Percentiles rank a stretch among this genome's conserved stretches.
These are phyloP conservation scores for Peronospora belbahrii DNA, from an alignment of 352 stramenopile species.

Conservation along the genomic window DNA sequence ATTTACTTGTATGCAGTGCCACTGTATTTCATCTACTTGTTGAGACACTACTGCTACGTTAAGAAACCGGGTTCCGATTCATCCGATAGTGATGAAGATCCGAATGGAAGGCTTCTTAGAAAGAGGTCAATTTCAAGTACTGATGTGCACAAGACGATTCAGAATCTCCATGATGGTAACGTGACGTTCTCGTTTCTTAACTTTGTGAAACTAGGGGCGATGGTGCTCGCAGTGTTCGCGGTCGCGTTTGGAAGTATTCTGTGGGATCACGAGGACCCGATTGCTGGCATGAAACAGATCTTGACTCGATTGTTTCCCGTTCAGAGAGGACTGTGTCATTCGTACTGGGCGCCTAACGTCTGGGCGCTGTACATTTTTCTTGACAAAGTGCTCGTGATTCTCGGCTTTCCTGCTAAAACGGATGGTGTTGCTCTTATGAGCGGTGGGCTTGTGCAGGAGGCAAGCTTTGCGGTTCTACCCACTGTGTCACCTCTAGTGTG, in stretches of 20 bases:
- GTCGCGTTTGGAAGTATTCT: conserved; percentile 76
- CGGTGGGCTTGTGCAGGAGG: conserved; percentile 74
- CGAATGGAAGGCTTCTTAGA: conserved; percentile 18
- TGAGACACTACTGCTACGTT: conserved; percentile 87
- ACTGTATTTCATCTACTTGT: conserved; percentile 94
- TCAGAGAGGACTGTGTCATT: conserved; percentile 92
- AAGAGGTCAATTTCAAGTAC: conserved; percentile 70
- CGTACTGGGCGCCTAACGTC: conserved; percentile 98
- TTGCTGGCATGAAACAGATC: conserved; percentile 83
- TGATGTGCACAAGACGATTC: conserved; percentile 59
- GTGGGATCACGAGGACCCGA: conserved; percentile 33
- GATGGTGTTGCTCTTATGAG: conserved; percentile 67
- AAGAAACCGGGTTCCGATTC: conserved; percentile 15
- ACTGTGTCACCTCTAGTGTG: conserved; percentile 59
- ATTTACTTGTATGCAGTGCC: conserved; percentile 94
- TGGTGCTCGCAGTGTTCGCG: conserved; percentile 81
- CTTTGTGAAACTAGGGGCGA: conserved; percentile 78
- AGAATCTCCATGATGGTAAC: conserved; percentile 48
- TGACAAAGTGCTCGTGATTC: conserved; percentile 73
- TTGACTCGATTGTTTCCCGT: conserved; percentile 93
- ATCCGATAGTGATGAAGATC: conserved; percentile 14
- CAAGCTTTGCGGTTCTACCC: conserved; percentile 71
- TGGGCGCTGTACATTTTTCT: conserved; percentile 94
- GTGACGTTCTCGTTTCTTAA: conserved; percentile 45
- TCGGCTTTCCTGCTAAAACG: conserved; percentile 28